A percentile compares a stretch with the other conserved stretches of the same genome.
These are phyloP conservation scores for Exophiala viscosa DNA, from an alignment of 2,329 filamentous ascomycete genomes.

Conservation along the genomic window DNA sequence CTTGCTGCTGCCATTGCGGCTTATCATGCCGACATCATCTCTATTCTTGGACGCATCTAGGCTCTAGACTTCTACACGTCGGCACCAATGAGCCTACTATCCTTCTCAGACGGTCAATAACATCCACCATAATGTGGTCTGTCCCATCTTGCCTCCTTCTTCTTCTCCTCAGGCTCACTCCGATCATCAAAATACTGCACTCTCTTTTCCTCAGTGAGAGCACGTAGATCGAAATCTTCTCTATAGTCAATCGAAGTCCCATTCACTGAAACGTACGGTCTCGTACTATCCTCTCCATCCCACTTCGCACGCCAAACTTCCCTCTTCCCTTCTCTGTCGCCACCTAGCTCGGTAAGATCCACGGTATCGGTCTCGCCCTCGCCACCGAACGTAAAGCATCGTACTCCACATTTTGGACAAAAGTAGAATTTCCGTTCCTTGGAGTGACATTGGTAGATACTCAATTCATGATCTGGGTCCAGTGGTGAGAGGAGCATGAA, in stretches of 20 bases:
- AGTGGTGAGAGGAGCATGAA: conserved; percentile 47
- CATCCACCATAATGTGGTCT: conserved; percentile 30
- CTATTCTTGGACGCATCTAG: too few species aligned
- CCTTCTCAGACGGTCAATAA: conserved; percentile 29
- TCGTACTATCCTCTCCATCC: conserved; percentile 28
- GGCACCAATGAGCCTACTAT: not conserved
- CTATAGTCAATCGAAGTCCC: conserved; percentile 29
- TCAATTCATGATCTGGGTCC: conserved; percentile 37
- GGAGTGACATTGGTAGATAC: conserved; percentile 39
- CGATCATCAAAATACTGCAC: conserved; percentile 31
- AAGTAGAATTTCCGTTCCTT: conserved; percentile 43
- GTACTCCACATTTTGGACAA: conserved; percentile 46
- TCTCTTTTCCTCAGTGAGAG: conserved; percentile 31
- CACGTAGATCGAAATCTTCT: conserved; percentile 31
- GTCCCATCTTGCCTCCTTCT: conserved; percentile 28
- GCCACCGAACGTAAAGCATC: conserved; percentile 42
- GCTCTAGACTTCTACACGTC: not conserved
- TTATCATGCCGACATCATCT: too few species aligned
- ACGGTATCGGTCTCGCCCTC: conserved; percentile 31
- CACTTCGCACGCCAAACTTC: conserved; percentile 30
- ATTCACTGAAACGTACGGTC: conserved; percentile 31
- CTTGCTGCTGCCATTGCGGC: too few species aligned
- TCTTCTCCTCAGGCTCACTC: conserved; percentile 29
- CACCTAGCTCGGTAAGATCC: conserved; percentile 26
- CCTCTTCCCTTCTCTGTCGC: conserved; percentile 28